Conservation (phyloP, 345 rosid genomes). For the Camelina sativa region DNA sequence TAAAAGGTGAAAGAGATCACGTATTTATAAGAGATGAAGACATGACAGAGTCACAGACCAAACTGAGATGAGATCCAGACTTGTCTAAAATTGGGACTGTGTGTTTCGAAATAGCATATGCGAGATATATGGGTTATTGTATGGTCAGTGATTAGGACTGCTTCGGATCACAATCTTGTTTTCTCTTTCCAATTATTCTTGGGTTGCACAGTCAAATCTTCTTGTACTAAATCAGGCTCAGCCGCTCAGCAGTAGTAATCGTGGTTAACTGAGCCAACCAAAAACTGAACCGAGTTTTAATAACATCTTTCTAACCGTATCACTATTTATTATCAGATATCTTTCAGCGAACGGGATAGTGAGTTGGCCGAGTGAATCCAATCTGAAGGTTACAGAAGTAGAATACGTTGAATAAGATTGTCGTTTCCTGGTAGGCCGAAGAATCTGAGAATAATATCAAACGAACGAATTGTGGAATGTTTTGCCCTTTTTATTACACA, state of each 20-base stretch:
- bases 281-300: background rate
- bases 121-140: slow-evolving; percentile 21
- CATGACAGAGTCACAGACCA: slow-evolving; percentile 19
- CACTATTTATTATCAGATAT: too few relatives aligned
- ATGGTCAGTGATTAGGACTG: slow-evolving; percentile 26
- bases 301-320: too few relatives aligned
- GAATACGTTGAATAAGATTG: slow-evolving; percentile 3
- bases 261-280: slow-evolving; percentile 1
- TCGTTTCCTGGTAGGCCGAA: slow-evolving; percentile 7
- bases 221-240: slow-evolving; percentile 9
- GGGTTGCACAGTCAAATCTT: slow-evolving; percentile 34
- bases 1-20: slow-evolving; percentile 10
- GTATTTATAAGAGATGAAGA: slow-evolving; percentile 29
- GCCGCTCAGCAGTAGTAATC: background rate
- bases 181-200: slow-evolving; percentile 29
- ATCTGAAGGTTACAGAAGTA: background rate
- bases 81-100: slow-evolving; percentile 36
- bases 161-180: slow-evolving; percentile 21
- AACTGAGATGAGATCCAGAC: slow-evolving; percentile 38
- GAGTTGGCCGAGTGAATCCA: background rate
- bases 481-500: slow-evolving; percentile 17
- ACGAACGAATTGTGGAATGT: background rate
- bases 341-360: too few relatives aligned
- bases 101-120: slow-evolving; percentile 6
- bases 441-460: background rate